Conservation (phyloP, 2,329 filamentous ascomycete genomes). For the Hansfordia pulvinata region DNA sequence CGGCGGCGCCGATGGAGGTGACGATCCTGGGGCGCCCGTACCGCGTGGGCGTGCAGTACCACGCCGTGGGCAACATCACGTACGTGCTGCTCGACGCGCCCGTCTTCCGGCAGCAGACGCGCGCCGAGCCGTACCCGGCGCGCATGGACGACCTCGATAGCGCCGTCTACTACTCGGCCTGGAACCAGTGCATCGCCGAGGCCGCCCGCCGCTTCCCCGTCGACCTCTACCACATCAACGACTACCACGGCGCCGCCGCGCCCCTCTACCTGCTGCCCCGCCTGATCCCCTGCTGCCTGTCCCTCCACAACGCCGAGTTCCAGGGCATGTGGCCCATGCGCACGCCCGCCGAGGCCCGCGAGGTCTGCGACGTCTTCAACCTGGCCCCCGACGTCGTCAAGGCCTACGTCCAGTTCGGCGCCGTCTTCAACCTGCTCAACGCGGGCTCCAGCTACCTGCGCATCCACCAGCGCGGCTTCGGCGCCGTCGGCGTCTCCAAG, state of each 20-base stretch:
- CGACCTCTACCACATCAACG: slow-evolving; percentile 54
- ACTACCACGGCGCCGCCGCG: slow-evolving; percentile 49
- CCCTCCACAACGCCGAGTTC: slow-evolving; percentile 57
- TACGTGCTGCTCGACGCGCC: slow-evolving; percentile 55
- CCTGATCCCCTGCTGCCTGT: slow-evolving; percentile 47
- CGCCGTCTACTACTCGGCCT: slow-evolving; percentile 56
- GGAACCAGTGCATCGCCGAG: slow-evolving; percentile 57
- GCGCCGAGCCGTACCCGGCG: slow-evolving; percentile 49
- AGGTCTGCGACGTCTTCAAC: slow-evolving; percentile 54
- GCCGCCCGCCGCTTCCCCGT: slow-evolving; percentile 47
- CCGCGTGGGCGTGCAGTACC: slow-evolving; percentile 50
- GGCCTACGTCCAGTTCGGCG: slow-evolving; percentile 53
- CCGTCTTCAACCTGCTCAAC: slow-evolving; percentile 56
- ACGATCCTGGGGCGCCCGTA: slow-evolving; percentile 47
- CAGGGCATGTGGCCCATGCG: slow-evolving; percentile 58
- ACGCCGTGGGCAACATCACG: slow-evolving; percentile 50
- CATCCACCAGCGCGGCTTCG: slow-evolving; percentile 53
- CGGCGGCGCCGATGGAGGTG: slow-evolving; percentile 46
- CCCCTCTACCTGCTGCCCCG: slow-evolving; percentile 51
- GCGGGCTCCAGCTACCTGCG: slow-evolving; percentile 53
- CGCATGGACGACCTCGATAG: slow-evolving; percentile 58
- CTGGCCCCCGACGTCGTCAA: slow-evolving; percentile 40
- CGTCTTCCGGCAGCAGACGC: slow-evolving; percentile 50
- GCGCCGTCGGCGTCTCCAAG: slow-evolving; percentile 53
- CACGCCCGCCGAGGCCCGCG: slow-evolving; percentile 42